A percentile compares a stretch with the other conserved stretches of the same genome.
These are phyloP conservation scores for Gnaphalium uliginosum DNA, from an alignment of 129 eudicot species.

Conservation along the genomic window DNA sequence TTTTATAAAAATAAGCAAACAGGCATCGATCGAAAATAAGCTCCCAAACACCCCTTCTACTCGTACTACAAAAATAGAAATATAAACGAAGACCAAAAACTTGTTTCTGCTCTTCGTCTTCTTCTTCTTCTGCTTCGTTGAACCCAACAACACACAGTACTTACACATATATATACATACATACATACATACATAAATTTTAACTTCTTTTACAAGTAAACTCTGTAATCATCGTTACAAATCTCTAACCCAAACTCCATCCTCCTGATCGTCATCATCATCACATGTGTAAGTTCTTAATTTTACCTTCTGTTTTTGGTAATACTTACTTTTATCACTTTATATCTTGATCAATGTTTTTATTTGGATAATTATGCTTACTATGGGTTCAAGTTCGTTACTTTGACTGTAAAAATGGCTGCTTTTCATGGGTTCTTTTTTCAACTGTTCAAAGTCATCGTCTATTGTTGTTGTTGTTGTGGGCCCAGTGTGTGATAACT, in stretches of 20 bases:
- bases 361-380: not conserved
- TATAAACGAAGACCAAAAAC: constrained; percentile 2
- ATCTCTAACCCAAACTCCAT: not conserved
- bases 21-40: no score
- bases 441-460: not conserved
- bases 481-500: not conserved
- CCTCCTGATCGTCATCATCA: not conserved
- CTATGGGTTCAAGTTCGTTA: not conserved
- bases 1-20: no score
- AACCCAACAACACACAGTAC: constrained; percentile 13
- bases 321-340: not conserved
- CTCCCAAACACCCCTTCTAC: no score
- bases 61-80: not conserved
- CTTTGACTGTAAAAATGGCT: not conserved
- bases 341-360: not conserved
- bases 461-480: no score
- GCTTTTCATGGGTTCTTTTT: not conserved
- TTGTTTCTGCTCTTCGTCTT: constrained; percentile 10
- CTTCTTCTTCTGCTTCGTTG: constrained; percentile 1
- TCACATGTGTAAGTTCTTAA: not conserved
- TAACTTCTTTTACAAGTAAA: constrained; percentile 7
- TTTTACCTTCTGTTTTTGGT: constrained; percentile 7
- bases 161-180: not conserved
- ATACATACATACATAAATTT: not conserved
- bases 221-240: constrained; percentile 15